These are phyloP conservation scores for Lophiostoma macrostomum DNA, from an alignment of 495 filamentous ascomycete species.

Conservation along the genomic window DNA sequence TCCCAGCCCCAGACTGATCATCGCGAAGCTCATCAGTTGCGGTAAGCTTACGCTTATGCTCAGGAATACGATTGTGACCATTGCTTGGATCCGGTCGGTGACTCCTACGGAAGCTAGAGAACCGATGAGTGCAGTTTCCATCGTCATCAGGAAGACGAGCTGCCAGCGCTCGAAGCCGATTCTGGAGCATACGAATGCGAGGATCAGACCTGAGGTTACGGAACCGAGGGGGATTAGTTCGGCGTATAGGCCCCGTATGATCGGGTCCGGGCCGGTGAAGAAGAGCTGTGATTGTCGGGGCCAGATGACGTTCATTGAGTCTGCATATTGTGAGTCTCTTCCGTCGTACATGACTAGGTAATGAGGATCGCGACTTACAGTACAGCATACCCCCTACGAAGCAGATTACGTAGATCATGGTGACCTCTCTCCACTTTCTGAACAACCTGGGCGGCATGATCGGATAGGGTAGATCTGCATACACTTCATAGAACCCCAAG, in stretches of 20 bases:
- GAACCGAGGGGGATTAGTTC: slow-evolving; percentile 27
- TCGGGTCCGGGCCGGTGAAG: slow-evolving; percentile 26
- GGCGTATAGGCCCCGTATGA: slow-evolving; percentile 31
- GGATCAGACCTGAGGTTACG: slow-evolving; percentile 15
- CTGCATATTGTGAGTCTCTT: background rate
- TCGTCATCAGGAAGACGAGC: slow-evolving; percentile 25
- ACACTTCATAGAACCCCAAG: slow-evolving; percentile 17
- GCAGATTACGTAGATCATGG: slow-evolving; percentile 10
- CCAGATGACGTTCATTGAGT: slow-evolving; percentile 31
- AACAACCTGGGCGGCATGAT: slow-evolving; percentile 13
- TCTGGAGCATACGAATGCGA: slow-evolving; percentile 11
- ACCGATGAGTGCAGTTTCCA: slow-evolving; percentile 28
- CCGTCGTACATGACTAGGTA: background rate
- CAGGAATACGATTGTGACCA: slow-evolving; percentile 23
- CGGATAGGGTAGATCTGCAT: slow-evolving; percentile 8
- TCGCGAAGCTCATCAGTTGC: slow-evolving; percentile 27
- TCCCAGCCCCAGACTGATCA: slow-evolving; percentile 29
- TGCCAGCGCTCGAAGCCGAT: slow-evolving; percentile 28
- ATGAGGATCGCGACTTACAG: background rate
- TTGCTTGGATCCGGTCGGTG: slow-evolving; percentile 25
- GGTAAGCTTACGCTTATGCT: slow-evolving; percentile 15
- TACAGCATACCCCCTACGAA: slow-evolving; percentile 18
- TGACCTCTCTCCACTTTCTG: slow-evolving; percentile 14
- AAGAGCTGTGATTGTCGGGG: slow-evolving; percentile 30
- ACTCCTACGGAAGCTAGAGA: slow-evolving; percentile 24